phyloP scores from a whole-genome alignment of 140 eudicot species.

The Oenanthe javanica region DNA sequence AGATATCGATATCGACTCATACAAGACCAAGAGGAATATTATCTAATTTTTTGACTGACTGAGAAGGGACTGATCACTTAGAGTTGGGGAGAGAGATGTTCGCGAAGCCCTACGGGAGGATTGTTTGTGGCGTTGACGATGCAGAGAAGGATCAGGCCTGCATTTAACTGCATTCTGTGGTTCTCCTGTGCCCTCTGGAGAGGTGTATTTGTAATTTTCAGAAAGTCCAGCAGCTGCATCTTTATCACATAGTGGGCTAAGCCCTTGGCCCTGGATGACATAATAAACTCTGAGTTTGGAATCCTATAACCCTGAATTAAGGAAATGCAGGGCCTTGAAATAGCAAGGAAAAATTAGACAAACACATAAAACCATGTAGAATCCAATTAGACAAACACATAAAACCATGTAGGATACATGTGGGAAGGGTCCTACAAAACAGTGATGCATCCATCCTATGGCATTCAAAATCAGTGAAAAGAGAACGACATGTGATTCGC shows the following conservation, averaged over 20 bases:
- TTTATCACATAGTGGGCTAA: conserved; percentile 10
- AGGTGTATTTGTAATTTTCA: conserved; percentile 15
- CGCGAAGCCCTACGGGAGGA: conserved; percentile 17
- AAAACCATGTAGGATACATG: background rate
- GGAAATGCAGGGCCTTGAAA: background rate
- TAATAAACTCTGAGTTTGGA: background rate
- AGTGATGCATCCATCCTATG: background rate
- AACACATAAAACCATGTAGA: background rate
- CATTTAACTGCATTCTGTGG: conserved; percentile 1
- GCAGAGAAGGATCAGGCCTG: conserved; percentile 23
- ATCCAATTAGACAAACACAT: background rate
- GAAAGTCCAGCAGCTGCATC: conserved; percentile 9
- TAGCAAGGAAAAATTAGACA: background rate
- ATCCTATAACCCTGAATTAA: background rate
- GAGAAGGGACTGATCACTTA: background rate
- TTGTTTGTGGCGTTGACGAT: conserved; percentile 19
- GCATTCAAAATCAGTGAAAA: background rate
- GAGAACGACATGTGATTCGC: background rate
- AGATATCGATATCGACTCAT: background rate
- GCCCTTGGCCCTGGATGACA: conserved; percentile 35
- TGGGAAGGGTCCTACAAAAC: background rate
- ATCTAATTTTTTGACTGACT: background rate
- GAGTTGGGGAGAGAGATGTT: conserved; percentile 10
- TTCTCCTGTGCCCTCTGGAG: conserved; percentile 6
- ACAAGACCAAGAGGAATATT: background rate